These are phyloP conservation scores for Rhodotorula toruloides DNA, from an alignment of 768 basidiomycete genomes.

Conservation along the genomic window DNA sequence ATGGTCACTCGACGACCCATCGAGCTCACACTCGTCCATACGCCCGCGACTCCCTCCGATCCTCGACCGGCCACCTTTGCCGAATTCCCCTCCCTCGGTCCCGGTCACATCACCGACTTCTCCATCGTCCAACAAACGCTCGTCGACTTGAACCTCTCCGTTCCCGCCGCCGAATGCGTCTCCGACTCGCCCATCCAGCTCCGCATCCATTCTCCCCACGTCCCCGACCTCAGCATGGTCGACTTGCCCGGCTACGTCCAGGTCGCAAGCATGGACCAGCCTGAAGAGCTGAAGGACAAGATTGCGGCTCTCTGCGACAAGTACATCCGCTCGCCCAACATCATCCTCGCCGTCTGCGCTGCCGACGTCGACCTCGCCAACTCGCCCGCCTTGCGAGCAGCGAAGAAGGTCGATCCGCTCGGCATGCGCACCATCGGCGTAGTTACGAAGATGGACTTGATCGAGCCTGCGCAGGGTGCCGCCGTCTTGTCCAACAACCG, in stretches of 20 bases:
- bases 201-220: slow-evolving; percentile 88
- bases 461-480: slow-evolving; percentile 76
- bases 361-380: slow-evolving; percentile 98
- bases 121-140: slow-evolving; percentile 84
- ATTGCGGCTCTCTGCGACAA: slow-evolving; percentile 82
- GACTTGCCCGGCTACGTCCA: slow-evolving; percentile 97
- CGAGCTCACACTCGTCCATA: slow-evolving; percentile 93
- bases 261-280: slow-evolving; percentile 89
- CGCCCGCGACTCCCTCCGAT: slow-evolving; percentile 59
- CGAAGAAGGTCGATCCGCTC: slow-evolving; percentile 86
- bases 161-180: slow-evolving; percentile 81
- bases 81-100: slow-evolving; percentile 82
- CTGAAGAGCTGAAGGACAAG: slow-evolving; percentile 87
- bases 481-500: slow-evolving; percentile 76
- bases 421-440: slow-evolving; percentile 95
- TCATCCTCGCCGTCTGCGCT: slow-evolving; percentile 96
- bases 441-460: slow-evolving; percentile 98
- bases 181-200: slow-evolving; percentile 95
- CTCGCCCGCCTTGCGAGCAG: slow-evolving; percentile 88
- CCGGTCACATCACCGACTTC: slow-evolving; percentile 83
- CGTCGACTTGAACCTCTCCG: slow-evolving; percentile 89
- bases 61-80: slow-evolving; percentile 68
- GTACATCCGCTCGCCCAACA: slow-evolving; percentile 99
- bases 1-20: slow-evolving; percentile 99
- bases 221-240: slow-evolving; percentile 94